Base-by-base conservation (phyloP, 2,329 filamentous ascomycete genomes). In the Meredithiella fracta region DNA sequence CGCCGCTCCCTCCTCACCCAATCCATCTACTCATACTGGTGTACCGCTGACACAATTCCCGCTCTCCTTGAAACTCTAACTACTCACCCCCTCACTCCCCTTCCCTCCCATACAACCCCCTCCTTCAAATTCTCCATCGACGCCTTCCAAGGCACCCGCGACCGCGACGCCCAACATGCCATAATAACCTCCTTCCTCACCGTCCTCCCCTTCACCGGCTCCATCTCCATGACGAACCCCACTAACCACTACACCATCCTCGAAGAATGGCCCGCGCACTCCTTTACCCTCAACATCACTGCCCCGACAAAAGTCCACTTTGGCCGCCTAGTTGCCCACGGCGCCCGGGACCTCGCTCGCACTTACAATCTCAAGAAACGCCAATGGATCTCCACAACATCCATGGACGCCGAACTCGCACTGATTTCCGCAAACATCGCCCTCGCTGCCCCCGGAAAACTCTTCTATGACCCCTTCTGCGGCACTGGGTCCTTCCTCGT, bases 381-480 rank as follows among this genome's bases (percentile, higher is more conserved):
- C 26, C 77, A 78, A 40, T 98, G 98, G 66, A 97, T 98, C 63
- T 88, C 85, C 62, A 97, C 91, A 0, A 98, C 92, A 0, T 92
- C 86, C 49, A 97, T 98, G 92, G 92, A 98, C 66, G 86, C 91
- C 0, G 92, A 97, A 67, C 75, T 98, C 47, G 86, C 89, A 11
- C 76, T 98, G 1, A 73, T 98, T 22, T 96, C 90, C 0, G 92
- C 91, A 1, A 98, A 97, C 64, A 81, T 98, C 62, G 86, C 87
- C 0, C 78, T 86, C 14, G 89, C 89, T 0, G 82, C 73, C 0
- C 85, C 89, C 0, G 91, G 88, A 0, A 94, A 86, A 65, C 66
- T 97, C 1, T 86, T 94, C 63, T 96, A 91, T 64, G 92, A 98
- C 63, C 92, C 92, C 0, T 98, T 98, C 65, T 89, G 92, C 58